Conservation (phyloP, 306 rosid species). For the Lathyrus oleraceus region DNA sequence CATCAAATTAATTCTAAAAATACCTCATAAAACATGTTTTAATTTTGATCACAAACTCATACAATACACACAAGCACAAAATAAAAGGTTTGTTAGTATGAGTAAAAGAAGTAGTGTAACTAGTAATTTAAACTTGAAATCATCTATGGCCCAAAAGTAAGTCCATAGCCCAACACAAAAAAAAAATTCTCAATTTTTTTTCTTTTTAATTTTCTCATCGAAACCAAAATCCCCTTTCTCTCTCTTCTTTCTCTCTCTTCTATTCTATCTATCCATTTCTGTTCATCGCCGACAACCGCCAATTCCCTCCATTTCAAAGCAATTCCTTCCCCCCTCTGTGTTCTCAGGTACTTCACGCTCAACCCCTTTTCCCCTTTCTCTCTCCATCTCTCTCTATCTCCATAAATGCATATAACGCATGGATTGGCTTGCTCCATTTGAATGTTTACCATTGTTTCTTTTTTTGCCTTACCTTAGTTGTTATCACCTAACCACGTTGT, state of each 20-base stretch:
- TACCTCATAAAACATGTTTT: no score
- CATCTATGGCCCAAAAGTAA: neutral
- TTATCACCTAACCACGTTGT: constrained; percentile 19
- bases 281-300: constrained; percentile 50
- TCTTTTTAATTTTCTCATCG: neutral
- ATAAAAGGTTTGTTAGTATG: no score
- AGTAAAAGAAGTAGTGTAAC: neutral
- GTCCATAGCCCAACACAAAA: neutral
- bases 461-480: neutral
- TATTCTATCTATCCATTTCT: constrained; percentile 37
- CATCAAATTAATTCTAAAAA: no score
- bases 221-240: constrained; percentile 32
- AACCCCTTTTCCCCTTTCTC: neutral
- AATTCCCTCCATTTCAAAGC: constrained; percentile 43
- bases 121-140: neutral
- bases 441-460: neutral
- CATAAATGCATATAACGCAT: neutral
- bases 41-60: no score
- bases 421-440: constrained; percentile 23
- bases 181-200: neutral
- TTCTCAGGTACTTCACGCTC: constrained; percentile 30
- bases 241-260: constrained; percentile 21
- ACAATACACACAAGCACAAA: no score
- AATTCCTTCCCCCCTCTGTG: constrained; percentile 19
- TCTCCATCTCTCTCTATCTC: neutral